Conservation (phyloP, 352 stramenopile genomes). For the Aphanomyces invadans region DNA sequence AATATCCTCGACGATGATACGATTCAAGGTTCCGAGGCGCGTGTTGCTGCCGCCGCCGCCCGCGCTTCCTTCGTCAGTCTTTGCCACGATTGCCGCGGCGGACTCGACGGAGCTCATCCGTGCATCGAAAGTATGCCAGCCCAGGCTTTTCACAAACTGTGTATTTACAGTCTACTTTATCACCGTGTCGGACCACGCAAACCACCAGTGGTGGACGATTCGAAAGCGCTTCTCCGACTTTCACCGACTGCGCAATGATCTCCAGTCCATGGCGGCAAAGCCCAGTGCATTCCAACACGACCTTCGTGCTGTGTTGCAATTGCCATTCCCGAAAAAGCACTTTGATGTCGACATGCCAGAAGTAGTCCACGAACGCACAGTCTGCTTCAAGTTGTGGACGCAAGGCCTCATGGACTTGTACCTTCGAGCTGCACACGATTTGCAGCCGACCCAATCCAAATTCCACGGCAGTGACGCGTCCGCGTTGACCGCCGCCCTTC, state of each 20-base stretch:
- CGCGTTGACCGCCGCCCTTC: not conserved
- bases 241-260: not conserved
- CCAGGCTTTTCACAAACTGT: not conserved
- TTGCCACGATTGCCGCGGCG: not conserved
- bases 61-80: too few relatives aligned
- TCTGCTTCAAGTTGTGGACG: not conserved
- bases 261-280: not conserved
- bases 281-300: not conserved
- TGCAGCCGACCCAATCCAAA: not conserved
- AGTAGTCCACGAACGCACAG: conserved; percentile 2
- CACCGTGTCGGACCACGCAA: not conserved
- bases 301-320: not conserved
- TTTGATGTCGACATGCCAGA: not conserved
- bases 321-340: conserved; percentile 20
- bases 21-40: too few relatives aligned
- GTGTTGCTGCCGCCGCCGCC: too few relatives aligned
- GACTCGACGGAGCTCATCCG: not conserved
- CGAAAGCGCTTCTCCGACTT: conserved; percentile 19
- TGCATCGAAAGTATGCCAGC: not conserved
- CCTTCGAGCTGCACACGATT: not conserved
- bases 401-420: conserved; percentile 15
- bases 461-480: not conserved
- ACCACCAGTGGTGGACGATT: not conserved
- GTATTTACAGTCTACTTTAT: not conserved
- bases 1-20: not conserved